Evolutionary conservation across 1,284 basidiomycete species (phyloP).

Genomic region (Sanghuangporus weigelae): DNA sequence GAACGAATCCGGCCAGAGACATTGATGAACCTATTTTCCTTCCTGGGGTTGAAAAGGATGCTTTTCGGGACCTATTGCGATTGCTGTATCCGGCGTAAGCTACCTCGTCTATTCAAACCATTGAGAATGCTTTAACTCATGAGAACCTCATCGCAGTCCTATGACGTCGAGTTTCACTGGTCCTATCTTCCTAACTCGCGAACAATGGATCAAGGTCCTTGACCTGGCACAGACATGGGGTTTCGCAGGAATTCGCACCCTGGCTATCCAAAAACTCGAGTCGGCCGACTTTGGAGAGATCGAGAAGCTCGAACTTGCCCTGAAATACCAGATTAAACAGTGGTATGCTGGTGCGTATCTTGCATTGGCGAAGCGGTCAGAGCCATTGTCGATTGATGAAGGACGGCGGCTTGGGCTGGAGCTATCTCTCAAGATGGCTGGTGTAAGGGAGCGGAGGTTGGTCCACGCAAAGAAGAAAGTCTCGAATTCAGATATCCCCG

Average conservation of each 20-base stretch:
- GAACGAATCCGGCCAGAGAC: background rate
- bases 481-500: background rate
- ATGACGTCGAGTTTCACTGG: background rate
- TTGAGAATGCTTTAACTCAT: background rate
- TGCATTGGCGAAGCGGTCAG: background rate
- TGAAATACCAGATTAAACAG: background rate
- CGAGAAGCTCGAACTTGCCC: conserved; percentile 1
- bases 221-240: conserved; percentile 9
- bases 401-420: background rate
- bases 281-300: background rate
- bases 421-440: conserved; percentile 1
- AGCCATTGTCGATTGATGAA: background rate
- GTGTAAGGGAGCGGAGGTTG: conserved; percentile 1
- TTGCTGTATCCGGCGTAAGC: conserved; percentile 7
- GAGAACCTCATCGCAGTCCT: background rate
- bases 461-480: background rate
- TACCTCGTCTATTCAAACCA: background rate
- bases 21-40: conserved; percentile 4
- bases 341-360: conserved; percentile 1
- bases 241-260: background rate
- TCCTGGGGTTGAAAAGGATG: background rate
- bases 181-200: background rate
- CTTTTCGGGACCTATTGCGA: conserved; percentile 3
- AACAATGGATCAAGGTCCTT: conserved; percentile 3
- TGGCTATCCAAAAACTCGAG: background rate